Conservation (phyloP, 2,329 filamentous ascomycete genomes). For the Xylariaceae sp. region DNA sequence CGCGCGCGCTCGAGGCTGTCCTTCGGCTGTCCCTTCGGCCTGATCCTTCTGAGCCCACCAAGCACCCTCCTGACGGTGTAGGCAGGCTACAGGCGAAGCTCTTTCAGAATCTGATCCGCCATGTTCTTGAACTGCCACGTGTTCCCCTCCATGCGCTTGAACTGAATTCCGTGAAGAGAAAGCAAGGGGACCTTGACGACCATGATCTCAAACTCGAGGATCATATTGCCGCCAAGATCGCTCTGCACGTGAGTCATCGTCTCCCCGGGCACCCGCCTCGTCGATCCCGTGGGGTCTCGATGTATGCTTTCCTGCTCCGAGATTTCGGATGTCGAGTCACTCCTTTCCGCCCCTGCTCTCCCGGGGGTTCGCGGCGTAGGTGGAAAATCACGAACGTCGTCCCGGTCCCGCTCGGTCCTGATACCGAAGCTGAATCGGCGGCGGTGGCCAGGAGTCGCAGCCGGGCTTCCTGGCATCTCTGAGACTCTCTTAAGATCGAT, state of each 20-base stretch:
- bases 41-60: not conserved
- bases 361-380: conserved; percentile 40
- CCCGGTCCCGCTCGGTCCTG: conserved; percentile 56
- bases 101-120: conserved; percentile 89
- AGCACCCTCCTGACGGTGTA: not conserved
- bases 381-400: conserved; percentile 61
- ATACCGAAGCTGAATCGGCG: conserved; percentile 81
- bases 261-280: conserved; percentile 64
- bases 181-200: conserved; percentile 96
- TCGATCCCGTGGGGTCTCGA: conserved; percentile 41
- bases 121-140: conserved; percentile 99
- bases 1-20: too few species aligned
- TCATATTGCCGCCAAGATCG: conserved; percentile 76
- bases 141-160: conserved; percentile 91
- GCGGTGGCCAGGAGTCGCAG: conserved; percentile 51
- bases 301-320: conserved; percentile 65
- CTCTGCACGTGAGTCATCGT: conserved; percentile 88
- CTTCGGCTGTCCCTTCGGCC: not conserved
- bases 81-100: conserved; percentile 61
- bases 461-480: conserved; percentile 55
- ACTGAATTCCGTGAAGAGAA: conserved; percentile 90
- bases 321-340: conserved; percentile 79
- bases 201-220: conserved; percentile 87
- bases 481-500: conserved; percentile 74
- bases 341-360: conserved; percentile 51